Percentiles rank a stretch among this genome's conserved stretches.
Conservation (phyloP, 768 basidiomycete species). For the Amanita pallidorosea region DNA sequence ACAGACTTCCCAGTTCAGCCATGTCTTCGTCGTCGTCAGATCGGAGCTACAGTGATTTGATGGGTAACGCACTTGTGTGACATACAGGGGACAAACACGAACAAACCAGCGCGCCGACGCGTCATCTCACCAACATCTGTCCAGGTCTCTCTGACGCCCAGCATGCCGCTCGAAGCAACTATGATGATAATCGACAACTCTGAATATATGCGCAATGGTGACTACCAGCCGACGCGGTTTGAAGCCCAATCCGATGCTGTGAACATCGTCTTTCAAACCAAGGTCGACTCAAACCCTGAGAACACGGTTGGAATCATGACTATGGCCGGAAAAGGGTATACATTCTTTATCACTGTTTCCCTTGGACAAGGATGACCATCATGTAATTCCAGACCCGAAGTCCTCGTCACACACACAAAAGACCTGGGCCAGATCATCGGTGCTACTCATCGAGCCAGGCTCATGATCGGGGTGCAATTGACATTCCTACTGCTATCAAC, state of each 20-base stretch:
- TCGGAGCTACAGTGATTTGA: no score
- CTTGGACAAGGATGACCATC: not conserved
- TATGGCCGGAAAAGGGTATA: slow-evolving; percentile 93
- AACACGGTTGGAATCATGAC: slow-evolving; percentile 97
- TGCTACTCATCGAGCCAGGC: slow-evolving; percentile 60
- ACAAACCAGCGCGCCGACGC: slow-evolving; percentile 18
- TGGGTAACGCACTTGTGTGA: no score
- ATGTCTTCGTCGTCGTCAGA: no score
- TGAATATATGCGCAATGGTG: slow-evolving; percentile 94
- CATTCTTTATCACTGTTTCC: slow-evolving; percentile 1
- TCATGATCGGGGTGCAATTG: slow-evolving; percentile 74
- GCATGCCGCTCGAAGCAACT: slow-evolving; percentile 94
- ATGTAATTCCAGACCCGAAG: slow-evolving; percentile 60
- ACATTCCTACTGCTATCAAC: slow-evolving; percentile 84
- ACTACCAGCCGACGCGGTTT: slow-evolving; percentile 80
- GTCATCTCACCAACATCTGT: slow-evolving; percentile 15
- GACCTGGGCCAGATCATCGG: slow-evolving; percentile 87
- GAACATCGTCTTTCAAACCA: slow-evolving; percentile 81
- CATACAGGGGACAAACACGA: not conserved
- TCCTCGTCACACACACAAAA: slow-evolving; percentile 92
- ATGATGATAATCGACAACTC: slow-evolving; percentile 98
- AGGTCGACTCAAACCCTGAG: slow-evolving; percentile 94
- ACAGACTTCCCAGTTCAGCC: no score
- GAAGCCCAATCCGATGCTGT: slow-evolving; percentile 90
- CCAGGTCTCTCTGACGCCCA: slow-evolving; percentile 16